phyloP scores from a whole-genome alignment of 306 rosid genomes.

The Castanea crenata region DNA sequence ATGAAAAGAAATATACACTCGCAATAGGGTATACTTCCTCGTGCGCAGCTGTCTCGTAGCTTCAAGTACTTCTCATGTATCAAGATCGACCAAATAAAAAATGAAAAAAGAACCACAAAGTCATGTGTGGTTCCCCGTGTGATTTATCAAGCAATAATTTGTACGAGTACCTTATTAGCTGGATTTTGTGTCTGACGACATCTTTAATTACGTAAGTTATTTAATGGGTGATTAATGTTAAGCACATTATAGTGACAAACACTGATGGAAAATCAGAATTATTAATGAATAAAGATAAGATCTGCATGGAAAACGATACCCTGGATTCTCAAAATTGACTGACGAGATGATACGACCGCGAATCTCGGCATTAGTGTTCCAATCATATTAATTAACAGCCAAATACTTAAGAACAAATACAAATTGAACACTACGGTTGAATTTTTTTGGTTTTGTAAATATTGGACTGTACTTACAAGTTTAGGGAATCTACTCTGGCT shows the following conservation, averaged over 20 bases:
- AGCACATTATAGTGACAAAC: conserved; percentile 3
- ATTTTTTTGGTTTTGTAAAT: neutral
- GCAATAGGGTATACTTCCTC: too few species aligned
- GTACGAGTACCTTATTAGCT: too few species aligned
- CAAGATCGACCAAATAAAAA: too few species aligned
- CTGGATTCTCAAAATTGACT: conserved; percentile 33
- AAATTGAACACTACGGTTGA: neutral
- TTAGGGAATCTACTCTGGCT: neutral
- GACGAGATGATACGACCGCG: conserved; percentile 40
- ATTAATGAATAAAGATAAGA: conserved; percentile 38
- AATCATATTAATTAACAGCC: conserved; percentile 25
- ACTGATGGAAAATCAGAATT: neutral
- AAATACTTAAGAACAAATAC: neutral
- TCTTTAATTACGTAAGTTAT: too few species aligned
- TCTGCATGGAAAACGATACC: conserved; percentile 48
- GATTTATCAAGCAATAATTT: too few species aligned
- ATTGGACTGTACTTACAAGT: conserved; percentile 4
- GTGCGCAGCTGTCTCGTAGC: rapidly evolving
- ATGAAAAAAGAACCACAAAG: too few species aligned
- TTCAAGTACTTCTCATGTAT: too few species aligned
- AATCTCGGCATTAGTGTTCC: conserved; percentile 62
- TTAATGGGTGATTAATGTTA: conserved; percentile 15
- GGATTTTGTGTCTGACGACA: too few species aligned
- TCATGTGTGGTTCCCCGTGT: too few species aligned
- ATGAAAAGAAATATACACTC: too few species aligned